Evolutionary conservation across 1,284 basidiomycete genomes (phyloP).

Genomic region (Cryptococcus sp.): DNA sequence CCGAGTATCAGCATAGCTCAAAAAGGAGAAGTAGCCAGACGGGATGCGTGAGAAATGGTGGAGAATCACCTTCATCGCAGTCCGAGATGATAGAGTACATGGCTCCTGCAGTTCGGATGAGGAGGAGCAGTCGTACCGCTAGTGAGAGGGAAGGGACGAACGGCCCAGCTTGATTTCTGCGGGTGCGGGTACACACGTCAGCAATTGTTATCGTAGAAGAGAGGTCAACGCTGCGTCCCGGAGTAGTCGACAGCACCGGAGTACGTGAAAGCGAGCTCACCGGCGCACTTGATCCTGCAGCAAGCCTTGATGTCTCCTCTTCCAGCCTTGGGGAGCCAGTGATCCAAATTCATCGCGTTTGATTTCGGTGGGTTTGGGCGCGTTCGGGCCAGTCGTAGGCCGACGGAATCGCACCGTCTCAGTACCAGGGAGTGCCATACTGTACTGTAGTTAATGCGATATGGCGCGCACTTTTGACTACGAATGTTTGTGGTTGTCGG

Average conservation of each 20-base stretch:
- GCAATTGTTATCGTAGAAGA: no score
- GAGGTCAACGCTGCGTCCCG: not conserved
- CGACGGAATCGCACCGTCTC: conserved; percentile 50
- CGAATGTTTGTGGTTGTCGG: no score
- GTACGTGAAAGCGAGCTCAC: conserved; percentile 26
- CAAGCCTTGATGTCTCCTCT: conserved; percentile 50
- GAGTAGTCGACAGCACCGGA: not conserved
- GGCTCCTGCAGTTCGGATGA: conserved; percentile 79
- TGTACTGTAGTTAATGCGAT: no score
- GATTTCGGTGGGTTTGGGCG: conserved; percentile 23
- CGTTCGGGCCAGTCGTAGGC: conserved; percentile 47
- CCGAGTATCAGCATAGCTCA: not conserved
- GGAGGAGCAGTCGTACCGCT: conserved; percentile 78
- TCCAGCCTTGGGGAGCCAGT: conserved; percentile 45
- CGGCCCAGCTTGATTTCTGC: conserved; percentile 56
- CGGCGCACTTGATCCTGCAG: conserved; percentile 51
- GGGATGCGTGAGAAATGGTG: not conserved
- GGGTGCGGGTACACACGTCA: not conserved
- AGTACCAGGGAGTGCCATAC: conserved; percentile 45
- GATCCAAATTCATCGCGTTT: conserved; percentile 48
- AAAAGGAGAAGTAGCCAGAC: not conserved
- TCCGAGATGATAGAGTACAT: conserved; percentile 96
- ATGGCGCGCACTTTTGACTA: no score
- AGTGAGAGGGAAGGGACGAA: conserved; percentile 80
- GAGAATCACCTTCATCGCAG: conserved; percentile 85